phyloP scores from a whole-genome alignment of 1,139 yeast species.

The Hyphopichia buzzinii region DNA sequence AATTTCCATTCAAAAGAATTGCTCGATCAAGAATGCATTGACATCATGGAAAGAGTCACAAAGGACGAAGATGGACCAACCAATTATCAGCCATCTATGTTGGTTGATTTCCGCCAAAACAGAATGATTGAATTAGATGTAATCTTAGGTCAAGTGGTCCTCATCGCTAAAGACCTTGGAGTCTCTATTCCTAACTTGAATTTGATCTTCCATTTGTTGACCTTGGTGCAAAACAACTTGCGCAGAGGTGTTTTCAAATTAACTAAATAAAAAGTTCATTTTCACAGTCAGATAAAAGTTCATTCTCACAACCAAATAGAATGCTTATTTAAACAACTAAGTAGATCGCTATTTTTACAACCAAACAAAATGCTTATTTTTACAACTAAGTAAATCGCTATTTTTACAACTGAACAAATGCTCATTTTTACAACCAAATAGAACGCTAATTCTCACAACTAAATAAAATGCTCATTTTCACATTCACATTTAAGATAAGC shows the following conservation, averaged over 20 bases:
- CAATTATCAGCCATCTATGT: conserved; percentile 33
- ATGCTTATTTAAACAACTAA: too few species aligned
- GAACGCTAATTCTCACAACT: too few species aligned
- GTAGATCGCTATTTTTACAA: too few species aligned
- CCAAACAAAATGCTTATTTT: too few species aligned
- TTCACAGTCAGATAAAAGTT: too few species aligned
- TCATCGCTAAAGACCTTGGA: conserved; percentile 9
- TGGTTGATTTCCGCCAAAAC: conserved; percentile 29
- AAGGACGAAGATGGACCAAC: conserved; percentile 17
- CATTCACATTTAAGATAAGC: too few species aligned
- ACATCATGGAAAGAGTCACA: conserved; percentile 14
- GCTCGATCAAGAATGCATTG: neutral
- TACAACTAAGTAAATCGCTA: too few species aligned
- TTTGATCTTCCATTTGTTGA: conserved; percentile 19
- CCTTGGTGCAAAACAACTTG: conserved; percentile 28
- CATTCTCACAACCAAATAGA: too few species aligned
- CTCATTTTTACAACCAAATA: too few species aligned
- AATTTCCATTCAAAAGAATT: conserved; percentile 6
- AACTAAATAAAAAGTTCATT: too few species aligned
- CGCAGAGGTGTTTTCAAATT: neutral
- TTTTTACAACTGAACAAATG: too few species aligned
- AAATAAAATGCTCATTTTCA: too few species aligned
- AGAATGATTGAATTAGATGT: conserved; percentile 33
- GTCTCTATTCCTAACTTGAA: conserved; percentile 1
- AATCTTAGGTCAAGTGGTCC: conserved; percentile 24